These are phyloP conservation scores for Alternaria brassicicola DNA, from an alignment of 2,329 filamentous ascomycete genomes.

Conservation along the genomic window DNA sequence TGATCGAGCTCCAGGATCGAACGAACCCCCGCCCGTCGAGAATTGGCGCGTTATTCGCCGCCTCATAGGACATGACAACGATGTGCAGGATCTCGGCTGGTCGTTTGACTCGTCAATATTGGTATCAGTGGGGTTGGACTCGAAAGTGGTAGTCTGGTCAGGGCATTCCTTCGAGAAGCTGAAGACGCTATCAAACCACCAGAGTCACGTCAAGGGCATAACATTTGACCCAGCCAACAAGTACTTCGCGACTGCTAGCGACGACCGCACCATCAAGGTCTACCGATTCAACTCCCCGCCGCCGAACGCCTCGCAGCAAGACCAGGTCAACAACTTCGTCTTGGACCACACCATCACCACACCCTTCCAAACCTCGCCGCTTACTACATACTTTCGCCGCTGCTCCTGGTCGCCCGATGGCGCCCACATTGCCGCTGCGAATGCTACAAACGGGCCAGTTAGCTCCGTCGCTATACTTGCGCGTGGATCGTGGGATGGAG, in stretches of 20 bases:
- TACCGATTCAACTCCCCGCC: conserved; percentile 89
- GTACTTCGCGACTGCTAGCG: conserved; percentile 97
- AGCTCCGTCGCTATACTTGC: conserved; percentile 97
- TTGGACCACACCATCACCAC: conserved; percentile 88
- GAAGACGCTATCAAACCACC: conserved; percentile 89
- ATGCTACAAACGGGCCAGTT: conserved; percentile 95
- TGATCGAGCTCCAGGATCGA: conserved; percentile 63
- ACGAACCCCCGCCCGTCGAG: conserved; percentile 90
- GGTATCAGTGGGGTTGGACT: conserved; percentile 94
- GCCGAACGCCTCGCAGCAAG: conserved; percentile 89
- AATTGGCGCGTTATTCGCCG: conserved; percentile 97
- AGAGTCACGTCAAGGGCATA: conserved; percentile 98
- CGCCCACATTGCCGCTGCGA: conserved; percentile 94
- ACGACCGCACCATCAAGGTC: conserved; percentile 95
- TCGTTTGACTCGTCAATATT: conserved; percentile 94
- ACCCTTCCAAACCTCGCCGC: conserved; percentile 87
- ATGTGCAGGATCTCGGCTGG: conserved; percentile 98
- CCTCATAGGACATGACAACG: conserved; percentile 95
- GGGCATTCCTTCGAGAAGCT: conserved; percentile 98
- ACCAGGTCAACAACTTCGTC: conserved; percentile 96
- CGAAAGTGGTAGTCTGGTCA: conserved; percentile 98
- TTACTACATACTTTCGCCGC: conserved; percentile 95
- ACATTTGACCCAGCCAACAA: conserved; percentile 99
- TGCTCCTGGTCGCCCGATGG: conserved; percentile 99
- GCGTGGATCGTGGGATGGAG: conserved; percentile 88